phyloP scores from a whole-genome alignment of 306 rosid genomes.

The Ormosia emarginata region DNA sequence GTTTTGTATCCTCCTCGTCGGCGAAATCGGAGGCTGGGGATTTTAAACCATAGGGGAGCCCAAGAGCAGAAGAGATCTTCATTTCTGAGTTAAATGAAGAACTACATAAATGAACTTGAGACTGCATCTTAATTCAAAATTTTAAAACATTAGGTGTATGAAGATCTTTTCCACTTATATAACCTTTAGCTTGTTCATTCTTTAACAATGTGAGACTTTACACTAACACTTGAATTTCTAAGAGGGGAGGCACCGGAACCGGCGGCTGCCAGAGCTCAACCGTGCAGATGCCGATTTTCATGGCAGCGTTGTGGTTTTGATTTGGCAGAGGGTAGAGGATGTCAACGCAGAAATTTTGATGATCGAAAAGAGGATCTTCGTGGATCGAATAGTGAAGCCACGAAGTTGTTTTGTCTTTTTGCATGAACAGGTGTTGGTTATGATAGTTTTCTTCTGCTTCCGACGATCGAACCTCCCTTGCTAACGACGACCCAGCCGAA shows the following conservation, averaged over 20 bases:
- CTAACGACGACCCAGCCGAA: conserved; percentile 16
- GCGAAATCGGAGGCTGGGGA: conserved; percentile 50
- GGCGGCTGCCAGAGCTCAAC: conserved; percentile 20
- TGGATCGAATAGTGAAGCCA: conserved; percentile 68
- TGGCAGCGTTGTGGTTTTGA: background rate
- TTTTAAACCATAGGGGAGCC: too few species aligned
- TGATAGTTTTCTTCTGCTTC: conserved; percentile 12
- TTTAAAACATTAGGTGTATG: too few species aligned
- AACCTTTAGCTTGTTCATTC: too few species aligned
- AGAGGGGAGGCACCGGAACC: background rate
- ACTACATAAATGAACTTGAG: too few species aligned
- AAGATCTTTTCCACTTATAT: too few species aligned
- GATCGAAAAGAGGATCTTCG: conserved; percentile 56
- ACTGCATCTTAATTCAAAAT: too few species aligned
- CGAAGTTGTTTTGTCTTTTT: conserved; percentile 70
- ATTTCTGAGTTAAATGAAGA: too few species aligned
- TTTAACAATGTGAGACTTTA: too few species aligned
- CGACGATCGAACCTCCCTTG: conserved; percentile 28
- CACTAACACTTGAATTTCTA: too few species aligned
- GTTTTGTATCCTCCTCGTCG: conserved; percentile 27
- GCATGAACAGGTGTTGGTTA: conserved; percentile 52
- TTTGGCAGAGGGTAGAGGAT: conserved; percentile 28
- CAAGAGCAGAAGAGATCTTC: too few species aligned
- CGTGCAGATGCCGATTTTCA: background rate
- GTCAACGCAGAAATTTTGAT: conserved; percentile 46